phyloP scores from a whole-genome alignment of 306 rosid species.

The Inga leiocalycina region DNA sequence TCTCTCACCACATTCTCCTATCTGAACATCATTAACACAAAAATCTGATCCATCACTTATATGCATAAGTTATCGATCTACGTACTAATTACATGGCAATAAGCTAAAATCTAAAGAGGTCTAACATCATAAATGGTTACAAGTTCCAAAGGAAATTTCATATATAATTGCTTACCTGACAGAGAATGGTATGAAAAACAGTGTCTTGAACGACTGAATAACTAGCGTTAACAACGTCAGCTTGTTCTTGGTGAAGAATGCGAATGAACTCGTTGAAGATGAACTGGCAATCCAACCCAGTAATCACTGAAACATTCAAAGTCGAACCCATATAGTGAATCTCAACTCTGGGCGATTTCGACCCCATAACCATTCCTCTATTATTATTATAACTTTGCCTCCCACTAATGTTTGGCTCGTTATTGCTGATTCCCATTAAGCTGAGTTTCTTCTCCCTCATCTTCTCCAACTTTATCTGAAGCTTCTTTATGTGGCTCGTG shows the following conservation, averaged over 20 bases:
- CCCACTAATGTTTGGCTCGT: neutral
- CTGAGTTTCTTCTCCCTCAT: constrained; percentile 53
- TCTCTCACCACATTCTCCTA: constrained; percentile 36
- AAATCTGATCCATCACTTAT: neutral
- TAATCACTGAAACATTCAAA: constrained; percentile 45
- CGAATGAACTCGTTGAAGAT: constrained; percentile 49
- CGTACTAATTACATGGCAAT: too few relatives aligned
- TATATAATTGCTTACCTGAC: constrained; percentile 33
- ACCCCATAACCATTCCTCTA: neutral
- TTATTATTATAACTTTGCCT: neutral
- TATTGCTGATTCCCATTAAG: constrained; percentile 25
- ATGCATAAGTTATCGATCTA: neutral
- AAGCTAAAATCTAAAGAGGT: too few relatives aligned
- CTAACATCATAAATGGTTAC: too few relatives aligned
- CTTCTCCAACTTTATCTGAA: constrained; percentile 56
- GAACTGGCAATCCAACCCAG: constrained; percentile 56
- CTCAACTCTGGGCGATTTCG: constrained; percentile 47
- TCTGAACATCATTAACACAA: constrained; percentile 30
- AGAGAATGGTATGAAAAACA: constrained; percentile 55
- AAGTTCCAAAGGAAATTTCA: neutral
- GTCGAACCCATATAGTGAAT: constrained; percentile 48
- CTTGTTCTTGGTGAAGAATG: constrained; percentile 56
- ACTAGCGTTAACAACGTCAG: constrained; percentile 55
- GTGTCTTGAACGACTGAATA: constrained; percentile 46
- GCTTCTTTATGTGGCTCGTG: constrained; percentile 48